Percentiles rank a stretch among this genome's conserved stretches.
These are phyloP conservation scores for Capronia coronata DNA, from an alignment of 2,329 filamentous ascomycete species.

Conservation along the genomic window DNA sequence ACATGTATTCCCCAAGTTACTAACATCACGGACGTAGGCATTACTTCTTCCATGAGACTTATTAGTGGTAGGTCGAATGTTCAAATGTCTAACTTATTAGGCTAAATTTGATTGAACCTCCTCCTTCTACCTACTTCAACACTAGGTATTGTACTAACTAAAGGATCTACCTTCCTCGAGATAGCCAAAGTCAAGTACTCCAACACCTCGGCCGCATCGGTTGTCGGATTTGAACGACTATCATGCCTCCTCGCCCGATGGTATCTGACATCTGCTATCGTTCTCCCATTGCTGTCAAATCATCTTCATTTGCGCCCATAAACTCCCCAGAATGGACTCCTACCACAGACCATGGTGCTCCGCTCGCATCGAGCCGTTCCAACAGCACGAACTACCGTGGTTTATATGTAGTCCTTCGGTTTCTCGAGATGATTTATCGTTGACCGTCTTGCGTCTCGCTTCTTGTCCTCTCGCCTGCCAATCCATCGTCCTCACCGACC, in stretches of 20 bases:
- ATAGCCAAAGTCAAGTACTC: too few species aligned
- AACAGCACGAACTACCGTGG: neutral
- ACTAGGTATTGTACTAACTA: too few species aligned
- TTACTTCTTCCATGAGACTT: too few species aligned
- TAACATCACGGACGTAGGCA: too few species aligned
- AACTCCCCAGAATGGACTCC: neutral
- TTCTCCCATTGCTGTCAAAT: neutral
- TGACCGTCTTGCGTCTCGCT: neutral
- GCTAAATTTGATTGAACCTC: too few species aligned
- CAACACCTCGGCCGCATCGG: neutral
- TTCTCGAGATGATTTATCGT: neutral
- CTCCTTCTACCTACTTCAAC: neutral
- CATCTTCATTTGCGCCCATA: neutral
- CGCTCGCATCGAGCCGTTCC: slow-evolving; percentile 4
- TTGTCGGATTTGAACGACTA: neutral
- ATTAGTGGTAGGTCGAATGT: too few species aligned
- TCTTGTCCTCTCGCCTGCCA: slow-evolving; percentile 1
- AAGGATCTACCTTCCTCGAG: too few species aligned
- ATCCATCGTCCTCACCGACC: neutral
- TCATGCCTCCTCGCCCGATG: neutral
- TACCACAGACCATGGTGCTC: slow-evolving; percentile 4
- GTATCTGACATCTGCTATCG: neutral
- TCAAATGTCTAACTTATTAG: too few species aligned
- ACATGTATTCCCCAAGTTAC: too few species aligned
- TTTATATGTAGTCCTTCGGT: neutral